These are phyloP conservation scores for Diplosphaera chodatii DNA, from an alignment of 139 green algal genomes.

Conservation along the genomic window DNA sequence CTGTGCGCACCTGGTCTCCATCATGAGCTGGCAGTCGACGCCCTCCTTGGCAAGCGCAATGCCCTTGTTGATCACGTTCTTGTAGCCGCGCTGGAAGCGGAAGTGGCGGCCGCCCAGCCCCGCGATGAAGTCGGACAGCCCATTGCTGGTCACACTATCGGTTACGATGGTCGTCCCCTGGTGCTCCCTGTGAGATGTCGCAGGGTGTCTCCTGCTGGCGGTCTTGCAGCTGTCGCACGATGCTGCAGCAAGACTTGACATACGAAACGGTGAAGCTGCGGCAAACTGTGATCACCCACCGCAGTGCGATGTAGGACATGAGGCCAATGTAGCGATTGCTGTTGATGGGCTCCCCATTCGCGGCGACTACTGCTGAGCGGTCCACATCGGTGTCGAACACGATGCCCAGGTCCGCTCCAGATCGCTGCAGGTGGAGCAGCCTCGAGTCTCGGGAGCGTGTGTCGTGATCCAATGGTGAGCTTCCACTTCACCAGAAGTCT, in stretches of 20 bases:
- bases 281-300: no score
- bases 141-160: conserved; percentile 87
- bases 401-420: conserved; percentile 83
- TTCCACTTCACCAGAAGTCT: no score
- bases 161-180: conserved; percentile 92
- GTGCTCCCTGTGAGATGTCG: conserved; percentile 65
- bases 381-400: conserved; percentile 98
- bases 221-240: no score
- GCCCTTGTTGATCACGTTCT: conserved; percentile 94
- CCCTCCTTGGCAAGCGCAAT: conserved; percentile 74
- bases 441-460: no score
- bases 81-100: conserved; percentile 88
- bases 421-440: no score
- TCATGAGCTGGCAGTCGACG: conserved; percentile 82
- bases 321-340: conserved; percentile 92
- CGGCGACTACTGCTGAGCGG: conserved; percentile 75
- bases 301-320: conserved; percentile 72
- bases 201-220: no score
- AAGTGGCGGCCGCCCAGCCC: conserved; percentile 71
- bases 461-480: no score
- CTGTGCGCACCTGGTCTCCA: conserved; percentile 81
- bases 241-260: no score
- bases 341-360: conserved; percentile 77
- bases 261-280: no score
- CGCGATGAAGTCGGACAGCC: conserved; percentile 83